Conservation (phyloP, 2,329 filamentous ascomycete species). For the Ophiosphaerella herpotricha region DNA sequence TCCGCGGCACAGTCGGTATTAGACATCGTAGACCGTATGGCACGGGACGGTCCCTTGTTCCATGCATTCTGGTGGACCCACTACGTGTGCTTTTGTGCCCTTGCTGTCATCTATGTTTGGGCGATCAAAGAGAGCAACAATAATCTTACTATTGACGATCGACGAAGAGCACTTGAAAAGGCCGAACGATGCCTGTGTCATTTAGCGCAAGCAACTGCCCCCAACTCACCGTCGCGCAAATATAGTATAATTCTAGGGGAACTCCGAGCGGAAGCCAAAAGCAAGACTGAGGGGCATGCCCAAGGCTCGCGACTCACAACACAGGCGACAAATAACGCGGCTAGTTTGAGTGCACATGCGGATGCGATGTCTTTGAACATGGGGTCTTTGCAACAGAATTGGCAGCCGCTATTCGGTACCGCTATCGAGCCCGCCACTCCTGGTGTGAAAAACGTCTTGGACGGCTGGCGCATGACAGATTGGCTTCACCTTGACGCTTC, state of each 20-base stretch:
- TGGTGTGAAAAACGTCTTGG: conserved; percentile 26
- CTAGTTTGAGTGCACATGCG: too few relatives aligned
- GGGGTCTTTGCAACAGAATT: conserved; percentile 3
- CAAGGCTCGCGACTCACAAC: neutral
- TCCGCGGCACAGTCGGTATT: conserved; percentile 49
- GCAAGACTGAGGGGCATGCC: conserved; percentile 15
- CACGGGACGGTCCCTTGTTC: conserved; percentile 44
- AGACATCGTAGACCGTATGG: conserved; percentile 46
- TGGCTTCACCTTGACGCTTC: conserved; percentile 44
- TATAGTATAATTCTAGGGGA: conserved; percentile 57
- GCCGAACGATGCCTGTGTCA: conserved; percentile 53
- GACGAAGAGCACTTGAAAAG: conserved; percentile 44
- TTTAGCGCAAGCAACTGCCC: conserved; percentile 52
- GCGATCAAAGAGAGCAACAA: conserved; percentile 48
- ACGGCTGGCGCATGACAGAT: conserved; percentile 41
- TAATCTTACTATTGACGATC: conserved; percentile 7
- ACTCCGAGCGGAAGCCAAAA: conserved; percentile 47
- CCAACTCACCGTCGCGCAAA: conserved; percentile 53
- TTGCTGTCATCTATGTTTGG: conserved; percentile 55
- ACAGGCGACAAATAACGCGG: too few relatives aligned
- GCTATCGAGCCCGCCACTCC: conserved; percentile 20
- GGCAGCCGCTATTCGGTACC: conserved; percentile 27
- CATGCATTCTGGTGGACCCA: conserved; percentile 57
- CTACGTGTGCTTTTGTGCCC: conserved; percentile 56
- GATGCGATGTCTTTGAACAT: neutral